Evolutionary conservation across 2,329 filamentous ascomycete genomes (phyloP), one percentile per base, ranked within the genome.

Genomic region (Ophiostoma sp.): DNA sequence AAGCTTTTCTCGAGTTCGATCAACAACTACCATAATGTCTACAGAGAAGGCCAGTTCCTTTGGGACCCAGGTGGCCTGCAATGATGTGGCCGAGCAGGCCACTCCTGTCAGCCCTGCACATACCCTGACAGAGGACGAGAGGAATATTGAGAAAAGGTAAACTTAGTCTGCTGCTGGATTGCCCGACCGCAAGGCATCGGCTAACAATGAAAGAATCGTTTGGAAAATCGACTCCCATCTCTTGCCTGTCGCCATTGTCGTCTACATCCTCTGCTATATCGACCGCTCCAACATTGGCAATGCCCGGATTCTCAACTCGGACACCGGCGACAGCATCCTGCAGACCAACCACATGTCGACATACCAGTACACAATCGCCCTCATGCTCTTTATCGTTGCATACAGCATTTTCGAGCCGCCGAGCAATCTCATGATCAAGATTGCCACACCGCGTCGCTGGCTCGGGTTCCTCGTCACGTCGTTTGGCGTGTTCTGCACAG

Each of bases 401-500:
- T 90, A 84, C 75, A 80, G 79, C 73, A 64, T 84, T 62, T 89
- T 90, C 76, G 88, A 90, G 76, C 84, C 90, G 6, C 88, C 88
- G 0, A 88, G 85, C 70, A 90, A 90, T 75, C 82, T 89, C 52
- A 79, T 90, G n/a, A 81, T 90, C 70, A 89, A 89, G 78, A 87
- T 86, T 76, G 79, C 89, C 70, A 83, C 83, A 6, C 87, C 89
- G 0, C 86, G 85, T 33, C 81, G 86, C 69, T 90, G 89, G 84
- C 77, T 92, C 66, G 84, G 88, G 0, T 85, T 89, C 73, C 87
- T 92, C 73, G 89, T 90, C 77, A 81, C 87, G 36, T 79, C 83
- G 23, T 92, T 90, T 89, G 89, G 89, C 7, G 83, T 86, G 69
- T 57, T 57, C 10, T 57, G 52, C 27, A n/a, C n/a, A 13, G 52